These are phyloP conservation scores for Mycena pura DNA, from an alignment of 768 basidiomycete species.

Conservation along the genomic window DNA sequence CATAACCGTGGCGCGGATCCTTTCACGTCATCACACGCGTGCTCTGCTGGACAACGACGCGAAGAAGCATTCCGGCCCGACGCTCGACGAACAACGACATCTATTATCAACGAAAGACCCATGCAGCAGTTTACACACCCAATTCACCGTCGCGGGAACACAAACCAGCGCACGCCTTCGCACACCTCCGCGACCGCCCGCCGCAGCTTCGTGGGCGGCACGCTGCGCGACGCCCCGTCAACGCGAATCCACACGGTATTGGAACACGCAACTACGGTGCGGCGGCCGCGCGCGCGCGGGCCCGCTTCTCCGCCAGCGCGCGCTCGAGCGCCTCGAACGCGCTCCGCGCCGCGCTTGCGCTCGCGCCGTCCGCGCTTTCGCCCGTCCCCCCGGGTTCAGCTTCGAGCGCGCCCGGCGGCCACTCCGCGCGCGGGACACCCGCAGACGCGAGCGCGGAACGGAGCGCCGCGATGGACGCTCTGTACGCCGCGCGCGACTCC, in stretches of 20 bases:
- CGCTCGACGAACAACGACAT: too few relatives aligned
- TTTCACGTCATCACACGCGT: too few relatives aligned
- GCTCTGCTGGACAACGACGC: too few relatives aligned
- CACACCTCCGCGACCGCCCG: conserved; percentile 35
- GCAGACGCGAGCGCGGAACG: conserved; percentile 54
- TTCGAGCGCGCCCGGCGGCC: conserved; percentile 74
- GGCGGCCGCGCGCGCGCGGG: neutral
- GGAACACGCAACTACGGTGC: neutral
- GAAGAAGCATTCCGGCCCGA: too few relatives aligned
- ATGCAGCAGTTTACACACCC: too few relatives aligned
- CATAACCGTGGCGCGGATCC: too few relatives aligned
- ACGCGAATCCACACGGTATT: neutral
- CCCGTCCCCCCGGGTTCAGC: conserved; percentile 4
- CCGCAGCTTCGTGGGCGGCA: neutral
- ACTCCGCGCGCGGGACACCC: conserved; percentile 56
- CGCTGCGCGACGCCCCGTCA: neutral
- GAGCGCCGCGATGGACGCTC: conserved; percentile 56
- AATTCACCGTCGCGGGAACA: conserved; percentile 10
- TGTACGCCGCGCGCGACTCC: conserved; percentile 71
- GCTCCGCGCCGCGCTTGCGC: conserved; percentile 49
- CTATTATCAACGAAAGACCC: too few relatives aligned
- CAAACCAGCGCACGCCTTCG: conserved; percentile 48
- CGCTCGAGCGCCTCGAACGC: conserved; percentile 81
- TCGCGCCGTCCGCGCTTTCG: conserved; percentile 29
- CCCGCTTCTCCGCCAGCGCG: conserved; percentile 55